Evolutionary conservation across 1,284 basidiomycete species (phyloP), one percentile per base, ranked within the genome.

Genomic region (Puccinia horiana): DNA sequence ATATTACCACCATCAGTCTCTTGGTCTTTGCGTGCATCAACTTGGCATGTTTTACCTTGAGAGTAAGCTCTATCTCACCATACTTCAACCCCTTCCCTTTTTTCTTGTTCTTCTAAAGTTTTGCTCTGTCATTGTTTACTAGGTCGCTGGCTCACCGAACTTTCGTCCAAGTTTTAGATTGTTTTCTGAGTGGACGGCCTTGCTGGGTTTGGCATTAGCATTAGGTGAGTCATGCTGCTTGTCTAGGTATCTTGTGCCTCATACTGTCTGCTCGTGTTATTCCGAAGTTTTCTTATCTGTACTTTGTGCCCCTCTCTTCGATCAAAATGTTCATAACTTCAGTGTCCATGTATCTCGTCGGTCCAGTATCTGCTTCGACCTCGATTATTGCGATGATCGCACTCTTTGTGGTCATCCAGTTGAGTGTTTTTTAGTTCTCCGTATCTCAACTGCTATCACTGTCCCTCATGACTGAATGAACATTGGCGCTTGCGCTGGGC

Each of bases 121-220:
- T 20, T 63, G 9, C 26, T 12, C 8, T n/a, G 23, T 35, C 40
- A 18, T 18, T 40, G 49, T 52, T 35, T 26, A 14, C 47, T 73
- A 80, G 78, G 56, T 80, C 42, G 47, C 78, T 58, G 78, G 78
- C 23, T 80, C 78, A 52, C 78, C 78, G 37, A 80, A 80, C 54
- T 80, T 80, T 80, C 42, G 78, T n/a, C 78, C 78, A 32, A 80
- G 67, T 23, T 80, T 80, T 47, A 80, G 78, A 73, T 29, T 73
- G 26, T 80, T 80, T 73, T 80, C 78, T 54, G 78, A 80, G 58
- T 80, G 78, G 78, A 72, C 78, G 40, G 78, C 78, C 35, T 61
- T 70, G 26, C 20, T 80, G 29, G 78, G 78, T 37, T 63, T 80
- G 20, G 37, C 67, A 56, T 35, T 80, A 26, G 49, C 67, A 3